Evolutionary conservation across 2,329 filamentous ascomycete genomes (phyloP), one percentile per base, ranked within the genome.

Genomic region (Hymenoscyphus repandus): DNA sequence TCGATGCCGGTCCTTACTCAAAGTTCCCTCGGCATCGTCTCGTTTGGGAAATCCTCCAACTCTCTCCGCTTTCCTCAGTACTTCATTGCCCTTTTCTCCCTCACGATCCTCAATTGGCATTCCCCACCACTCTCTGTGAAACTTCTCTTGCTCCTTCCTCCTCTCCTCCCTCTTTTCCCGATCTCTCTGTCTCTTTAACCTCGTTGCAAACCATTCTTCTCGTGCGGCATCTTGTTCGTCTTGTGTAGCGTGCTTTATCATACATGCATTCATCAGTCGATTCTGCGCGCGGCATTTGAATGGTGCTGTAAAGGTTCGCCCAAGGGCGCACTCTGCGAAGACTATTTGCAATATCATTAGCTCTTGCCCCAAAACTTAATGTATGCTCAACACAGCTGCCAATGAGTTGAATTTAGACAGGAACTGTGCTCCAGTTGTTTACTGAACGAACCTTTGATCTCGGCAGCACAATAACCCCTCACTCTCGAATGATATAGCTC

Each of bases 201-300:
- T 79, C 57, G 80, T 77, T 46, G 83, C 81, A 69, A 97, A 97
- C 93, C 93, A 99, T 67, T 97, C 90, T 69, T 90, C 88, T 47
- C 93, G 77, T 57, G 93, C 93, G 20, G 82, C 83, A 72, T 99
- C 93, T 69, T 95, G 80, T 68, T 95, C 89, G 49, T 79, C 82
- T 57, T 84, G 87, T 57, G 88, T 95, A 49, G 92, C 91, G 72
- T 95, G 86, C 50, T 77, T 70, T 60, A 91, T 77, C 90, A 99
- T 96, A 74, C 93, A 99, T 55, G 75, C 77, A 72, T 99, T 99
- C 93, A 99, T 99, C 33, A 78, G 76, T 56, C 85, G 83, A 63
- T 90, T 86, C 65, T 91, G 79, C 44, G 78, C 72, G 48, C 90
- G 85, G 74, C 93, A 99, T 47, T 83, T 80, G 75, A 93, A 96